Conservation (phyloP, 148 eudicot genomes). For the Rhododendron ovatum region DNA sequence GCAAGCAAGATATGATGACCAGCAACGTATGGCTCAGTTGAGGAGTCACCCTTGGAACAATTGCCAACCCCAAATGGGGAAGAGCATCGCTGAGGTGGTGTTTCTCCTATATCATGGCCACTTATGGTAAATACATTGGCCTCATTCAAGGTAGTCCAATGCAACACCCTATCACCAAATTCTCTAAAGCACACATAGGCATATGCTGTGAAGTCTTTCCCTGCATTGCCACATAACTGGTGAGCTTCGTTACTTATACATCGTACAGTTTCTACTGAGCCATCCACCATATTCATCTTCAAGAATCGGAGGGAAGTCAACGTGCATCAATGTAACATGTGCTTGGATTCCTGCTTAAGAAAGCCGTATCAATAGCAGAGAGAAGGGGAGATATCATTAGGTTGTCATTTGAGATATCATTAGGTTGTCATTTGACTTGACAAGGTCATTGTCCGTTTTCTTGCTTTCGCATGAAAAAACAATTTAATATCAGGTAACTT, state of each 20-base stretch:
- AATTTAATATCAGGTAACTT: neutral
- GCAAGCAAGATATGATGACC: too few relatives aligned
- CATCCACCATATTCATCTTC: slow-evolving; percentile 78
- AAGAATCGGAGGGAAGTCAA: slow-evolving; percentile 54
- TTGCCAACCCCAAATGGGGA: too few relatives aligned
- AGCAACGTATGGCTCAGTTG: too few relatives aligned
- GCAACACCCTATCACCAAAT: too few relatives aligned
- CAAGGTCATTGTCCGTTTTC: neutral
- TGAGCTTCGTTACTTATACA: neutral
- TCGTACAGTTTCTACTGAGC: slow-evolving; percentile 14
- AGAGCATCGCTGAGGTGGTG: too few relatives aligned
- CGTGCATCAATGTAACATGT: slow-evolving; percentile 55
- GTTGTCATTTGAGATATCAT: slow-evolving; percentile 18
- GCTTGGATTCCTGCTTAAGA: slow-evolving; percentile 54
- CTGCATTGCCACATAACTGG: slow-evolving; percentile 27
- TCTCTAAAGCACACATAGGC: slow-evolving; percentile 62
- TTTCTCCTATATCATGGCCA: too few relatives aligned
- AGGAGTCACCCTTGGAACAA: too few relatives aligned
- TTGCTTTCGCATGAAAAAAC: neutral
- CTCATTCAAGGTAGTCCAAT: too few relatives aligned
- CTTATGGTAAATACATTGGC: too few relatives aligned
- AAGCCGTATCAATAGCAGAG: neutral
- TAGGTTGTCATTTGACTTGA: neutral
- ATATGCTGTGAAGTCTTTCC: slow-evolving; percentile 47
- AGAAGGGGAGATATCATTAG: slow-evolving; percentile 13